Base-by-base conservation (phyloP, 1,284 basidiomycete species). In the Cryptococcus neoformans region DNA sequence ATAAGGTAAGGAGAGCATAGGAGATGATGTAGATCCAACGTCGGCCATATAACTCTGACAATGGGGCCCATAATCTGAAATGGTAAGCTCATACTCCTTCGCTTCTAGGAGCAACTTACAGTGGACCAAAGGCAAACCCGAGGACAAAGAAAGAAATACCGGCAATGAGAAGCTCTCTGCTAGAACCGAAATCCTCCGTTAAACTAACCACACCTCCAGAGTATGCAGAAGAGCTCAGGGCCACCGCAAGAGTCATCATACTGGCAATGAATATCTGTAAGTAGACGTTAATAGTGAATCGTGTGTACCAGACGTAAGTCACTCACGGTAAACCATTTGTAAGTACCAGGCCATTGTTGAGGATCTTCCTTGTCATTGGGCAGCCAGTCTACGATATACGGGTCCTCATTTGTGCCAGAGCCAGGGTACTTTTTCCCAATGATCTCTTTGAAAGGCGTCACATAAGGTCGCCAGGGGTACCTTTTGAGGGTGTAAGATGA, bases 11-110 rank as follows among this genome's bases (percentile, higher is more conserved):
- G 62, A 72, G 65, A 36, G 55, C n/a, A 59, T 72, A 73, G 11
- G 85, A 79, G 53, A 83, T 68, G 53, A 92, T 77, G 69, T 88
- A 88, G 49, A 88, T 73, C 6, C 83, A 82, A 49, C 85, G 79
- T n/a, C 81, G 77, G 2, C 81, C 81, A 55, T 72, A 79, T 3
- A 78, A 81, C 65, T 86, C 85, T 7, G 80, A 82, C 0, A 83
- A 3, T 81, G 81, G 5, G 70, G 71, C 71, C 71, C 72, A 55
- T 55, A 72, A 38, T 28, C 28, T 28, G 28, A 28, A 28, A 28
- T 28, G 28, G 28, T 28, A 28, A 28, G 28, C 28, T 4, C 28
- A 28, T 28, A 28, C 3, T 28, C 28, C 28, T 28, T 28, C 28
- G 28, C 28, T 28, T 28, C 28, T 3, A 28, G 28, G 28, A 4